phyloP scores from a whole-genome alignment of 305 asterid genomes.

The Coffea humblotiana region DNA sequence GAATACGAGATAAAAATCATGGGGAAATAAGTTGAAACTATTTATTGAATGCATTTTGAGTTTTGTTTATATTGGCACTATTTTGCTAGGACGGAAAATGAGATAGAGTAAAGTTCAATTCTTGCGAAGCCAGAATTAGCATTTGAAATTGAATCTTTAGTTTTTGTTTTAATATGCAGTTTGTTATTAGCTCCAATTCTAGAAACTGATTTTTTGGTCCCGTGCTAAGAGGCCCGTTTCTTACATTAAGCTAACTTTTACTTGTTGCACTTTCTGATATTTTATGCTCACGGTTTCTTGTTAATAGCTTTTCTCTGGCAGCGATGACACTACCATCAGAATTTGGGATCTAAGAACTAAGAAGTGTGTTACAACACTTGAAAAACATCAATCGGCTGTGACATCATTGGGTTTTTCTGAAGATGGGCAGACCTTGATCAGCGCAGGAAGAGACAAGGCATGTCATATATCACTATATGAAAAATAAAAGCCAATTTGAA shows the following conservation, averaged over 20 bases:
- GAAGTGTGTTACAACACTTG: conserved; percentile 71
- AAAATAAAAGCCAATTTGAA: neutral
- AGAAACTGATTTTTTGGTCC: neutral
- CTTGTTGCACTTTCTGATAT: neutral
- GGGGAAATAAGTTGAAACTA: too few species aligned
- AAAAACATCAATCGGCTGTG: conserved; percentile 84
- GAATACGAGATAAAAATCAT: too few species aligned
- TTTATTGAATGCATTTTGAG: too few species aligned
- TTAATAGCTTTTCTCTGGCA: conserved; percentile 75
- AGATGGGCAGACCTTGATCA: conserved; percentile 88
- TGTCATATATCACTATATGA: neutral
- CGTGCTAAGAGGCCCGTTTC: neutral
- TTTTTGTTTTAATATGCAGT: too few species aligned
- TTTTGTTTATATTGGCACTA: neutral
- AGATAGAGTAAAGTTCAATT: neutral
- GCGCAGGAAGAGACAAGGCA: conserved; percentile 97
- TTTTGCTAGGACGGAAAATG: neutral
- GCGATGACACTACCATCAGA: conserved; percentile 76
- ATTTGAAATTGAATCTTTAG: neutral
- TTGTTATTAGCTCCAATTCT: too few species aligned
- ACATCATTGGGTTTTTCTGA: conserved; percentile 84
- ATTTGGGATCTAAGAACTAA: conserved; percentile 85
- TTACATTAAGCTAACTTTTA: neutral
- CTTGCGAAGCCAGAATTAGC: neutral
- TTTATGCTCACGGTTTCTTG: conserved; percentile 8